These are phyloP conservation scores for Panus rudis DNA, from an alignment of 768 basidiomycete species.

Conservation along the genomic window DNA sequence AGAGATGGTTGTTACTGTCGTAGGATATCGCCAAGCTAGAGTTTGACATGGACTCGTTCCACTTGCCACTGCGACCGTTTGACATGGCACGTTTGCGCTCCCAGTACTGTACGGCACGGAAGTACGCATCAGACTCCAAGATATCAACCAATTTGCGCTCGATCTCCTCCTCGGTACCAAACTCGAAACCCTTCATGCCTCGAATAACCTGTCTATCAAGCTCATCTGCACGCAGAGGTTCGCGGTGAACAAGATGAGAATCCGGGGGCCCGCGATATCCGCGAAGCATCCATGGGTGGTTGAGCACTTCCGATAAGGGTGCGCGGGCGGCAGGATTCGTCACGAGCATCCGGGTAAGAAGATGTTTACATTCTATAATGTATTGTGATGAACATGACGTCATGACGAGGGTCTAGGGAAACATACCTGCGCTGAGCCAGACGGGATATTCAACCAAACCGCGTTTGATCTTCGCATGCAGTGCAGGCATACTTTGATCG, in stretches of 20 bases:
- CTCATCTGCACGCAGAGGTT: constrained; percentile 84
- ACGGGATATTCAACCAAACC: constrained; percentile 96
- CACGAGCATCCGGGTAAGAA: constrained; percentile 93
- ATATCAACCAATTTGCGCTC: constrained; percentile 64
- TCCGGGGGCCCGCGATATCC: constrained; percentile 78
- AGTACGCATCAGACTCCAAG: constrained; percentile 73
- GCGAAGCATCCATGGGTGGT: constrained; percentile 90
- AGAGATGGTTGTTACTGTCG: constrained; percentile 38
- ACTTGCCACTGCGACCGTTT: constrained; percentile 36
- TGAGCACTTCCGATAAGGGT: constrained; percentile 74
- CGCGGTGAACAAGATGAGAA: constrained; percentile 79
- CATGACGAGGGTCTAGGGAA: not conserved
- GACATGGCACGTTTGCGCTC: constrained; percentile 48
- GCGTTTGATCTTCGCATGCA: constrained; percentile 98
- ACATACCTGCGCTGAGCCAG: constrained; percentile 87
- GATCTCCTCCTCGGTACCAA: constrained; percentile 85
- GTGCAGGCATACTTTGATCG: constrained; percentile 97
- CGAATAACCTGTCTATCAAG: constrained; percentile 81
- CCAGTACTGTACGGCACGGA: constrained; percentile 68
- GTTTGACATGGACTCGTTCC: constrained; percentile 57
- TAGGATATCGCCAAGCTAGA: constrained; percentile 64
- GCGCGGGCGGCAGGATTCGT: constrained; percentile 86
- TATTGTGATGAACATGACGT: constrained; percentile 11
- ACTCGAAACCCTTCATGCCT: constrained; percentile 95
- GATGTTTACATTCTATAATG: constrained; percentile 80